Conservation (phyloP, 805 yeast genomes). For the Naumovozyma baii region DNA sequence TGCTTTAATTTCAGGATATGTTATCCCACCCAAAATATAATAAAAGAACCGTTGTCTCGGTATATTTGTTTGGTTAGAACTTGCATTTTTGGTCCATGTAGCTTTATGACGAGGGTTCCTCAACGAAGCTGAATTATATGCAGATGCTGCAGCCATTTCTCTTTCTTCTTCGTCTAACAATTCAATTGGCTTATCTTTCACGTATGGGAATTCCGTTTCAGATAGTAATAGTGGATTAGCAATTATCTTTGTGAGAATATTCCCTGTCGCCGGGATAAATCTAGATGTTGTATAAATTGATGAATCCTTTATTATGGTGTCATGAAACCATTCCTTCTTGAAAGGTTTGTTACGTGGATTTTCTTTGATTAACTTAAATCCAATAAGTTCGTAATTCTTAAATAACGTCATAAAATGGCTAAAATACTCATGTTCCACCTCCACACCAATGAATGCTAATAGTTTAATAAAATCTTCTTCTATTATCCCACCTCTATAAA, state of each 20-base stretch:
- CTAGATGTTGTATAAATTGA: slow-evolving; percentile 52
- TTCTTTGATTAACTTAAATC: slow-evolving; percentile 44
- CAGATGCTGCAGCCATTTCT: slow-evolving; percentile 26
- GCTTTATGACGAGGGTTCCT: slow-evolving; percentile 67
- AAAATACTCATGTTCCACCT: slow-evolving; percentile 32
- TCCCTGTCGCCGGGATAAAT: slow-evolving; percentile 59
- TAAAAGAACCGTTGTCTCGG: slow-evolving; percentile 64
- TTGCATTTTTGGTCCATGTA: slow-evolving; percentile 54
- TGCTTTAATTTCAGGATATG: slow-evolving; percentile 71
- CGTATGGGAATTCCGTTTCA: slow-evolving; percentile 58
- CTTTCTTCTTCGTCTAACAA: slow-evolving; percentile 31
- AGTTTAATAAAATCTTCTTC: slow-evolving; percentile 65
- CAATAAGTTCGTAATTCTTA: slow-evolving; percentile 47
- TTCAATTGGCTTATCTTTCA: slow-evolving; percentile 61
- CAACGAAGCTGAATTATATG: slow-evolving; percentile 40
- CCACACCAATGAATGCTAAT: slow-evolving; percentile 42
- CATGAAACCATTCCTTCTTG: slow-evolving; percentile 46
- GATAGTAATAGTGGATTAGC: slow-evolving; percentile 40
- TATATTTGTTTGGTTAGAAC: slow-evolving; percentile 21
- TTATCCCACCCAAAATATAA: slow-evolving; percentile 82
- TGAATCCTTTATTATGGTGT: slow-evolving; percentile 31
- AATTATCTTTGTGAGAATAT: slow-evolving; percentile 44
- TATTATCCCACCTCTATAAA: slow-evolving; percentile 74
- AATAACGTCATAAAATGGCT: slow-evolving; percentile 45
- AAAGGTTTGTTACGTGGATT: slow-evolving; percentile 35